Percentiles rank a stretch among this genome's conserved stretches.
Conservation (phyloP, 345 rosid species). For the Gossypium arboreum region DNA sequence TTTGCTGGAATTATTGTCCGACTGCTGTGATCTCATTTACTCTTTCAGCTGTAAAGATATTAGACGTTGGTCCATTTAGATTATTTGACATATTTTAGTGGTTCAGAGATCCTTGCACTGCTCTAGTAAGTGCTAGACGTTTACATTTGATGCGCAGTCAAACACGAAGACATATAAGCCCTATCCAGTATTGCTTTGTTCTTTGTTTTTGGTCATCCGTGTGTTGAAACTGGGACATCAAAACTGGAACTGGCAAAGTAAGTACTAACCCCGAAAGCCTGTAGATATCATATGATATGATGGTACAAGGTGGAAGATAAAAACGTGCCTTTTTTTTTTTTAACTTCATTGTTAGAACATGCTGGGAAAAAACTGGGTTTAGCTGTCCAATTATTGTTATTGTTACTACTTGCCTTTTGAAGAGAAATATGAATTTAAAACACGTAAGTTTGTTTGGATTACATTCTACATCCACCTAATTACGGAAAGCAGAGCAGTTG, state of each 20-base stretch:
- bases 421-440: not conserved
- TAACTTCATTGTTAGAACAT: not conserved
- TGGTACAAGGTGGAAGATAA: not conserved
- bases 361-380: not conserved
- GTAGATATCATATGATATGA: not conserved
- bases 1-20: slow-evolving; percentile 14
- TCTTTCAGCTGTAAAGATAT: not conserved
- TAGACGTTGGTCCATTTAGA: not conserved
- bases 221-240: too few relatives aligned
- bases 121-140: too few relatives aligned
- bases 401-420: not conserved
- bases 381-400: not conserved
- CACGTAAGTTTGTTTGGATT: not conserved
- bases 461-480: not conserved
- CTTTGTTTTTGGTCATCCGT: too few relatives aligned
- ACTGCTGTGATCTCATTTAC: not conserved
- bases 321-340: too few relatives aligned
- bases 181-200: too few relatives aligned
- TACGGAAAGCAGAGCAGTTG: not conserved
- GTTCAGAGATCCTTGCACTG: too few relatives aligned
- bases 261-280: too few relatives aligned
- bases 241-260: too few relatives aligned
- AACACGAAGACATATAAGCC: too few relatives aligned
- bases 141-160: too few relatives aligned
- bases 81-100: not conserved